Conservation (phyloP, 2,329 filamentous ascomycete species). For the Colletotrichum sp. region DNA sequence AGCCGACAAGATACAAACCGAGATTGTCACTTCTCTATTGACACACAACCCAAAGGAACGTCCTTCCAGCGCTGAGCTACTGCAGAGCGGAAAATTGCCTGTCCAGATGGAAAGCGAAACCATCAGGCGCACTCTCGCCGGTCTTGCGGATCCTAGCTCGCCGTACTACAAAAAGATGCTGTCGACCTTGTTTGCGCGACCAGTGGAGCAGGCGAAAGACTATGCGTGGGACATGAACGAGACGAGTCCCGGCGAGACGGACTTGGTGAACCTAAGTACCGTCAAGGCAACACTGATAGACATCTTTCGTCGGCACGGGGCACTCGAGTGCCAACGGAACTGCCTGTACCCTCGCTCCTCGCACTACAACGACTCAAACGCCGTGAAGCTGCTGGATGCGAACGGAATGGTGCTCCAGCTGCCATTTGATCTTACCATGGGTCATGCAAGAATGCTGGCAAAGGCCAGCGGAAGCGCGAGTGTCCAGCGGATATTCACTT, state of each 20-base stretch:
- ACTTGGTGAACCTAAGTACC: constrained; percentile 73
- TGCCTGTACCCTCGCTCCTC: constrained; percentile 81
- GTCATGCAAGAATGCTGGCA: constrained; percentile 84
- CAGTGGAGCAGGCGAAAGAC: constrained; percentile 80
- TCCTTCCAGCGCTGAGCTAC: constrained; percentile 80
- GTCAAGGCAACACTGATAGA: constrained; percentile 76
- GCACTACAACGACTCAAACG: constrained; percentile 72
- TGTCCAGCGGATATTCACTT: constrained; percentile 80
- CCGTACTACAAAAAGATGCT: constrained; percentile 91
- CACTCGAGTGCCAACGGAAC: constrained; percentile 78
- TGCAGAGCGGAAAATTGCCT: constrained; percentile 86
- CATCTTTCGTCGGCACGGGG: constrained; percentile 89
- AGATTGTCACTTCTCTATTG: constrained; percentile 80
- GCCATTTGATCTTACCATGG: constrained; percentile 92
- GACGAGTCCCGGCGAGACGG: constrained; percentile 55
- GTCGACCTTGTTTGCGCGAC: constrained; percentile 79
- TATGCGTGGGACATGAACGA: constrained; percentile 76
- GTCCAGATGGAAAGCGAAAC: constrained; percentile 93
- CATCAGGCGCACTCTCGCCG: constrained; percentile 81
- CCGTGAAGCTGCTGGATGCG: constrained; percentile 80
- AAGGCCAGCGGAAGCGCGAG: constrained; percentile 66
- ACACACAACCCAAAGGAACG: constrained; percentile 83
- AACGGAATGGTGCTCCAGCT: constrained; percentile 89
- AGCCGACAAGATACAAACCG: constrained; percentile 73
- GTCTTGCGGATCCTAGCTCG: constrained; percentile 80